A percentile compares a stretch with the other conserved stretches of the same genome.
These are phyloP conservation scores for Phlebiopsis gigantea DNA, from an alignment of 768 basidiomycete species.

Conservation along the genomic window DNA sequence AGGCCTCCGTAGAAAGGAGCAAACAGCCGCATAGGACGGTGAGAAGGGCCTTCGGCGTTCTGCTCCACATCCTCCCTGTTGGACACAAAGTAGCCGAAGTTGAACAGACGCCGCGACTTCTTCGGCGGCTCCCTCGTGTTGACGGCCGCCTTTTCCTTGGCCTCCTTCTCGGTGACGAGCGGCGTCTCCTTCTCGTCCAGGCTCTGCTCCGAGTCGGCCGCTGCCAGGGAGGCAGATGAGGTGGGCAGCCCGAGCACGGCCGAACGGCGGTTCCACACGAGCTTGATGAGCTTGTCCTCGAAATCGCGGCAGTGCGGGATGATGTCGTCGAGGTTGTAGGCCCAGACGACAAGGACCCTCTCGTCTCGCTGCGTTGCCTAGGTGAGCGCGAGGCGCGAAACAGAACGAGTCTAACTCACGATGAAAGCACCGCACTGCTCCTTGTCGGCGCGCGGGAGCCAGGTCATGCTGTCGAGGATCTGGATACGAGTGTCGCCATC, in stretches of 20 bases:
- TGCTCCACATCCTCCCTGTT: slow-evolving; percentile 47
- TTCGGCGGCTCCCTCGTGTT: slow-evolving; percentile 22
- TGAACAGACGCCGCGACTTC: slow-evolving; percentile 9
- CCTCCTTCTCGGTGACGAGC: slow-evolving; percentile 16
- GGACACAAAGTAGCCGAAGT: slow-evolving; percentile 23
- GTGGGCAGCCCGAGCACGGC: slow-evolving; percentile 31
- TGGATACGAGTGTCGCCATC: slow-evolving; percentile 84
- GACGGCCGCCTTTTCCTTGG: slow-evolving; percentile 11
- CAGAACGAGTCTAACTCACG: slow-evolving; percentile 33
- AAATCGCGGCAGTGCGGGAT: slow-evolving; percentile 71
- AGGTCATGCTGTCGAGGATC: slow-evolving; percentile 64
- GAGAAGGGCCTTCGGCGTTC: slow-evolving; percentile 28
- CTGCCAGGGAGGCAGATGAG: slow-evolving; percentile 32
- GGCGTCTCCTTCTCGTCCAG: slow-evolving; percentile 42
- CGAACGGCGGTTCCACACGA: slow-evolving; percentile 59
- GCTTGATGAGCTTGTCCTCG: slow-evolving; percentile 72
- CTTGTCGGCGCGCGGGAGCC: slow-evolving; percentile 76
- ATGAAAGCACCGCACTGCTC: slow-evolving; percentile 90
- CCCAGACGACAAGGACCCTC: slow-evolving; percentile 79
- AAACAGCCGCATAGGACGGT: slow-evolving; percentile 45
- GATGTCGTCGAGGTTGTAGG: slow-evolving; percentile 75
- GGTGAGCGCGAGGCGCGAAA: neutral
- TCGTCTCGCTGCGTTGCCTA: slow-evolving; percentile 62
- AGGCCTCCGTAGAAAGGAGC: slow-evolving; percentile 74
- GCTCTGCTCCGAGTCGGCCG: slow-evolving; percentile 43